phyloP scores from a whole-genome alignment of 148 eudicot genomes.

The Cornus suecica region DNA sequence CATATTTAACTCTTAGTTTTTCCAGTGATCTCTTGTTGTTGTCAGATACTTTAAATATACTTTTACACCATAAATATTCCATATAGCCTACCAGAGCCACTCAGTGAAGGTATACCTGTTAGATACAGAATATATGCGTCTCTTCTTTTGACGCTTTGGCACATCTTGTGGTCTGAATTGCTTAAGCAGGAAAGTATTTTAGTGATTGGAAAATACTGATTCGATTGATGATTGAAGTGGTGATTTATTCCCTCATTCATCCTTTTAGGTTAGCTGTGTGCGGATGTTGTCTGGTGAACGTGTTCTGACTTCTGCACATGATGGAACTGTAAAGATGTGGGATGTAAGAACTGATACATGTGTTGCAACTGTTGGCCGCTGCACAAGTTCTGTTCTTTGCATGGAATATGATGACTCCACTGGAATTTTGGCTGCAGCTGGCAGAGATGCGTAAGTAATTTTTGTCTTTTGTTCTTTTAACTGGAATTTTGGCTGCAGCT shows the following conservation, averaged over 20 bases:
- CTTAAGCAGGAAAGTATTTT: neutral
- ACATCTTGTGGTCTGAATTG: neutral
- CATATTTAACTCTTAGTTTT: too few relatives aligned
- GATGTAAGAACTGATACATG: constrained; percentile 93
- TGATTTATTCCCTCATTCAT: constrained; percentile 6
- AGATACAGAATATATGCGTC: too few relatives aligned
- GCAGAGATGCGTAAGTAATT: constrained; percentile 67
- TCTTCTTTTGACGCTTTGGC: neutral
- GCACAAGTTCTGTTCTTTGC: constrained; percentile 82
- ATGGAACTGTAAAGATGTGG: constrained; percentile 97
- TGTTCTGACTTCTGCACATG: constrained; percentile 85
- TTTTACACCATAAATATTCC: too few relatives aligned
- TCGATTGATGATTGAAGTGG: neutral
- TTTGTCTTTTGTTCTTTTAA: neutral
- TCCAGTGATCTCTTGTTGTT: too few relatives aligned
- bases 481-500: constrained; percentile 84
- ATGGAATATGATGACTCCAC: constrained; percentile 91
- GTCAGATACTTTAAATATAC: too few relatives aligned
- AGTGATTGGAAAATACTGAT: neutral
- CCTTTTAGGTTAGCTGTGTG: constrained; percentile 55
- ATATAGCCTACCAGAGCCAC: too few relatives aligned
- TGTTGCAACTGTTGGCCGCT: constrained; percentile 95
- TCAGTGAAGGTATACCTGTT: too few relatives aligned
- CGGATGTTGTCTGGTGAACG: constrained; percentile 97
- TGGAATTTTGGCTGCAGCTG: constrained; percentile 84